These are phyloP conservation scores for Cicer bijugum DNA, from an alignment of 306 rosid genomes.

Conservation along the genomic window DNA sequence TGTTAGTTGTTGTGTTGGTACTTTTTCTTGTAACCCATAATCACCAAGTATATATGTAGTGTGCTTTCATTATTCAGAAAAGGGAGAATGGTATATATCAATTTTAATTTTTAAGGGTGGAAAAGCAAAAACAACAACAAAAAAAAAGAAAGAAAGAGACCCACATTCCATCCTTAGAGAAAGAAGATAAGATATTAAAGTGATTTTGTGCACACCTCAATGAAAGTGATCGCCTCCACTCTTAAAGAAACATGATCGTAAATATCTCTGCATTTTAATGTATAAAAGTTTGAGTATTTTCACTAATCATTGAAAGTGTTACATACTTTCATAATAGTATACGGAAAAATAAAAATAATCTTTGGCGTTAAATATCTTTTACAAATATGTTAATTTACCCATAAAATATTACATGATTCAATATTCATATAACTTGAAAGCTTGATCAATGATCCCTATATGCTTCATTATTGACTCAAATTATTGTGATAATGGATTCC, in stretches of 20 bases:
- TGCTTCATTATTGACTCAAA: constrained; percentile 46
- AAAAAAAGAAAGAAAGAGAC: constrained; percentile 51
- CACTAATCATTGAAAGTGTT: too few species aligned
- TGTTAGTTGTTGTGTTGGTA: too few species aligned
- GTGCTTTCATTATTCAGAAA: background rate
- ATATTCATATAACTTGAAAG: background rate
- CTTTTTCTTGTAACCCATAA: too few species aligned
- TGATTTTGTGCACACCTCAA: constrained; percentile 2
- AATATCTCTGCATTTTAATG: background rate
- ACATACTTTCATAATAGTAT: too few species aligned
- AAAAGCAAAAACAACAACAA: constrained; percentile 52
- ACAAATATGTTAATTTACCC: too few species aligned
- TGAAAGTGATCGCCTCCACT: background rate
- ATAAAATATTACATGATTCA: too few species aligned
- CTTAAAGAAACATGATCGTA: background rate
- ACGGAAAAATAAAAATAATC: too few species aligned
- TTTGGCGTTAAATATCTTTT: too few species aligned
- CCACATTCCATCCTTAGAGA: constrained; percentile 40
- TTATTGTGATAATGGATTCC: constrained; percentile 42
- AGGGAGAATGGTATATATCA: constrained; percentile 20
- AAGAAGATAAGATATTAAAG: constrained; percentile 43
- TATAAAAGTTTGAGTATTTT: too few species aligned
- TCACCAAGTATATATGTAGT: too few species aligned
- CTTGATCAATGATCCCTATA: constrained; percentile 30
- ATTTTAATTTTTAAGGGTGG: constrained; percentile 56